Conservation (phyloP, 352 stramenopile genomes). For the Globisporangium nunn region DNA sequence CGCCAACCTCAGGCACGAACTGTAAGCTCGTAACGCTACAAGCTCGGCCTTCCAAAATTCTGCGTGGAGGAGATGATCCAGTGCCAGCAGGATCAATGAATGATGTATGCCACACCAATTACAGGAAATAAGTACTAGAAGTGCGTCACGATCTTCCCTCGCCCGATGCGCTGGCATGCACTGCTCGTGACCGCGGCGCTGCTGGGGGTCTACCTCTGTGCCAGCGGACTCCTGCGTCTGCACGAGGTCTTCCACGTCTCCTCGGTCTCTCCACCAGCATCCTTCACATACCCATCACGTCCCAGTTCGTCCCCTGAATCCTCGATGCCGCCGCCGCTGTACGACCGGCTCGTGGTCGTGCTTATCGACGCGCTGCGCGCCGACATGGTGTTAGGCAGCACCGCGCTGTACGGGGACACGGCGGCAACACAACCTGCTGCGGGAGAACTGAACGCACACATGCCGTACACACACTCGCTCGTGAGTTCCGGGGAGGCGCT, state of each 20-base stretch:
- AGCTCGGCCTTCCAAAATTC: too few species aligned
- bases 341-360: conserved; percentile 80
- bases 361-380: conserved; percentile 83
- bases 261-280: neutral
- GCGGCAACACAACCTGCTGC: neutral
- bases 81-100: neutral
- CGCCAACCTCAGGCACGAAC: too few species aligned
- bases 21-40: too few species aligned
- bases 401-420: conserved; percentile 26
- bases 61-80: too few species aligned
- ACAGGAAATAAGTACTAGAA: neutral
- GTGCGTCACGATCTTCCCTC: neutral
- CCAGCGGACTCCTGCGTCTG: conserved; percentile 48
- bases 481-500: conserved; percentile 42
- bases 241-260: conserved; percentile 36
- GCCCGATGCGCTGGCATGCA: neutral
- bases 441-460: conserved; percentile 52
- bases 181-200: conserved; percentile 33
- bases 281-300: neutral
- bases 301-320: conserved; percentile 1
- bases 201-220: conserved; percentile 37
- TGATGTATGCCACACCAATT: neutral
- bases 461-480: conserved; percentile 56
- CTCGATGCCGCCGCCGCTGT: conserved; percentile 18
- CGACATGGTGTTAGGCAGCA: conserved; percentile 81